Conservation (phyloP, 257 asterid genomes). For the Scutellaria galericulata region DNA sequence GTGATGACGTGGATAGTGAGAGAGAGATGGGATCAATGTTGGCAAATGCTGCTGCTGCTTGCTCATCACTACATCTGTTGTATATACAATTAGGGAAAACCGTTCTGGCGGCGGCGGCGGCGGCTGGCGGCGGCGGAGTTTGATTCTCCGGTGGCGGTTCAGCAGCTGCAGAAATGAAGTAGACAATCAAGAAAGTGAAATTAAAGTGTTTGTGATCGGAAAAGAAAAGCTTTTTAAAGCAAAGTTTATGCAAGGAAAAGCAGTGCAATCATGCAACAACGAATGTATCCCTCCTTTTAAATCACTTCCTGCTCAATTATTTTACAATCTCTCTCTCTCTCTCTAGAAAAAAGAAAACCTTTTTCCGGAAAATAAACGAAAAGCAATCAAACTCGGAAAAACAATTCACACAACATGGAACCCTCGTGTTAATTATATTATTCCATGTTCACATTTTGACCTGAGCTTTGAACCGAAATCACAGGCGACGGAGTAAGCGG, state of each 20-base stretch:
- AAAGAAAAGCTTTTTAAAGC: conserved; percentile 41
- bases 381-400: background rate
- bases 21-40: conserved; percentile 66
- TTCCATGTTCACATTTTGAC: conserved; percentile 40
- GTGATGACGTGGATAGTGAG: conserved; percentile 57
- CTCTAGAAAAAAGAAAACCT: background rate
- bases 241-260: conserved; percentile 33
- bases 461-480: conserved; percentile 76
- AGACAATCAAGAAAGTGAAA: background rate
- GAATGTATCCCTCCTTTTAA: conserved; percentile 26
- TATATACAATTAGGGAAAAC: no score
- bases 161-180: conserved; percentile 30
- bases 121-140: background rate
- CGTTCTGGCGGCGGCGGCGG: no score
- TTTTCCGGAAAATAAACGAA: background rate
- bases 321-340: background rate
- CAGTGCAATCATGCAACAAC: conserved; percentile 52
- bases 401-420: conserved; percentile 8
- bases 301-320: conserved; percentile 32
- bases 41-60: background rate
- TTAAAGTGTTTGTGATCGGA: conserved; percentile 16
- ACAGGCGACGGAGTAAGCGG: conserved; percentile 83
- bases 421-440: conserved; percentile 46
- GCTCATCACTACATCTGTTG: no score
- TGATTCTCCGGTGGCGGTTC: conserved; percentile 70